These are phyloP conservation scores for Rhizomucor miehei DNA, from an alignment of 371 early-diverging fungal genomes.

Conservation along the genomic window DNA sequence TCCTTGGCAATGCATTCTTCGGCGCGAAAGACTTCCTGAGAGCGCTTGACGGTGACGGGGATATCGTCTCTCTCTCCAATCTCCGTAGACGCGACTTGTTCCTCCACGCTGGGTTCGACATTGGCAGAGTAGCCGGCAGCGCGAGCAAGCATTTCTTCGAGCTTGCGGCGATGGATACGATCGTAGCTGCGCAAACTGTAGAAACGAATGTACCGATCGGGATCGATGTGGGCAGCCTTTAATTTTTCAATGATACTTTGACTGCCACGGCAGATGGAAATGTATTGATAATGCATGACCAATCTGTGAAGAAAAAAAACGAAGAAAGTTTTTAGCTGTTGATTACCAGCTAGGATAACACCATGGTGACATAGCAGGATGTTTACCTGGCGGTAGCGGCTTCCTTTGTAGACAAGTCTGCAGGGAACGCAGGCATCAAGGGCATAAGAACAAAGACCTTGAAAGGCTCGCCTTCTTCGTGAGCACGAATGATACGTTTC, in stretches of 20 bases:
- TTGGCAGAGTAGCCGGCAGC: slow-evolving; percentile 35
- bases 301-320: slow-evolving; percentile 35
- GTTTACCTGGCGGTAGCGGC: slow-evolving; percentile 62
- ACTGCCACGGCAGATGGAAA: slow-evolving; percentile 69
- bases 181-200: slow-evolving; percentile 71
- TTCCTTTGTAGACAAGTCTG: slow-evolving; percentile 70
- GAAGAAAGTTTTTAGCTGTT: background rate
- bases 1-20: slow-evolving; percentile 12
- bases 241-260: slow-evolving; percentile 60
- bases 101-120: slow-evolving; percentile 1
- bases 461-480: slow-evolving; percentile 64
- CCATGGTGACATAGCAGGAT: no score
- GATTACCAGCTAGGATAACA: background rate
- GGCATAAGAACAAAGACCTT: slow-evolving; percentile 88
- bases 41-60: background rate
- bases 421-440: slow-evolving; percentile 88
- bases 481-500: slow-evolving; percentile 76
- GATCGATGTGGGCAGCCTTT: slow-evolving; percentile 47
- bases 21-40: slow-evolving; percentile 1
- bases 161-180: slow-evolving; percentile 32
- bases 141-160: slow-evolving; percentile 38
- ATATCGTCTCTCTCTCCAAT: slow-evolving; percentile 19
- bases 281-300: slow-evolving; percentile 75
- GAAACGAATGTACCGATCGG: slow-evolving; percentile 68
- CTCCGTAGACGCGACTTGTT: slow-evolving; percentile 15